A percentile compares a stretch with the other conserved stretches of the same genome.
These are phyloP conservation scores for Salisapilia sapeloensis DNA, from an alignment of 352 stramenopile genomes.

Conservation along the genomic window DNA sequence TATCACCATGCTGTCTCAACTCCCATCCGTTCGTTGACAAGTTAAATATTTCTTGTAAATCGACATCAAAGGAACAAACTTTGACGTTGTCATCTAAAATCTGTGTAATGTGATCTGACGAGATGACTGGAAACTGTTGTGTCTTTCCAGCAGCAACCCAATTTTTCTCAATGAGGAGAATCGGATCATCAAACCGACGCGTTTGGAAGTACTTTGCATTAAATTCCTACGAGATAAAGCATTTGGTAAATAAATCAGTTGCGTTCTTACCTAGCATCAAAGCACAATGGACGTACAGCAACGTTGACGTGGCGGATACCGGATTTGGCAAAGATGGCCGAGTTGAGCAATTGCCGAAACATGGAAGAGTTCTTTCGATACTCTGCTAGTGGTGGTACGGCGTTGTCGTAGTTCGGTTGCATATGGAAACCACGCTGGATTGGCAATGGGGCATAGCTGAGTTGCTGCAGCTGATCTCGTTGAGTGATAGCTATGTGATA, in stretches of 20 bases:
- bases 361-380: constrained; percentile 1
- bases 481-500: no score
- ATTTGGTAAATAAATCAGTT: no score
- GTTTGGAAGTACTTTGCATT: not conserved
- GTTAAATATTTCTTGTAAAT: constrained; percentile 15
- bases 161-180: constrained; percentile 20
- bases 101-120: constrained; percentile 8
- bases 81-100: constrained; percentile 16
- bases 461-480: constrained; percentile 7
- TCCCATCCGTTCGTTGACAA: constrained; percentile 15
- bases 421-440: constrained; percentile 14
- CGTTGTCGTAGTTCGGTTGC: constrained; percentile 2
- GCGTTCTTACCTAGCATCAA: no score
- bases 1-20: constrained; percentile 6
- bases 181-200: constrained; percentile 16
- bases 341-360: constrained; percentile 28
- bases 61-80: constrained; percentile 17
- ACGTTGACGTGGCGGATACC: constrained; percentile 12
- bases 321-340: constrained; percentile 27
- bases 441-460: constrained; percentile 23
- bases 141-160: constrained; percentile 10
- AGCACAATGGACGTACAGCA: constrained; percentile 7
- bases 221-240: no score
- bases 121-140: constrained; percentile 16
- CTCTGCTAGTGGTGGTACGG: constrained; percentile 2